Evolutionary conservation across 1,284 basidiomycete species (phyloP), one percentile per base, ranked within the genome.

Genomic region (Kalmanozyma brasiliensis): DNA sequence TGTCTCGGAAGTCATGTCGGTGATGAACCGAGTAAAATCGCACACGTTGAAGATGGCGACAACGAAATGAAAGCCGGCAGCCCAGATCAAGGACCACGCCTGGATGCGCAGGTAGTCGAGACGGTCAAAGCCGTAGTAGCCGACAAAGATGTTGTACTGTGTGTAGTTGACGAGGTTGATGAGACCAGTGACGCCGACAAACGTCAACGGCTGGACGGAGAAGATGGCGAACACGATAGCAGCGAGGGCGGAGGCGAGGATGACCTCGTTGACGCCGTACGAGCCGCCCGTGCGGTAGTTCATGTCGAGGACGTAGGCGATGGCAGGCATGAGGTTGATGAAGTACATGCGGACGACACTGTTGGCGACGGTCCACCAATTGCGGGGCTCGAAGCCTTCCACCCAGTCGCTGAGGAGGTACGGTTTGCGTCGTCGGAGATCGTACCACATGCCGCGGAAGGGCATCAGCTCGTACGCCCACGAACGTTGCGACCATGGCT

Each of bases 221-320:
- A 98, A 89, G 40, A 94, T 83, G 0, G 93, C 90, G 74, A 96
- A 95, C n/a, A 94, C 86, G 77, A 93, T 91, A 0, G 93, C 91
- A 0, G 93, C 91, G 87, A 96, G 90, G 80, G 79, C 74, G 1
- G 77, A 72, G 23, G 73, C 74, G 29, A 74, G 59, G 44, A 77
- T 79, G 8, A 94, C 91, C 82, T 98, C 95, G 14, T 92, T 87
- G 8, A 97, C 91, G 8, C 93, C 93, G 83, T 95, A 97, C 72
- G 91, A 87, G 23, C 89, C 86, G 1, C 92, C 93, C 0, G 93
- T 94, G 82, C 84, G 79, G 41, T 95, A 91, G 82, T 96, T 94
- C 45, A 98, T 86, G 79, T 97, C 93, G 41, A 97, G 84, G 17
- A 93, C 92, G 82, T 97, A 97, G 1, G 94, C 93, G 45, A 96